Conservation (phyloP, 805 yeast species). For the Candida morakotiae region DNA sequence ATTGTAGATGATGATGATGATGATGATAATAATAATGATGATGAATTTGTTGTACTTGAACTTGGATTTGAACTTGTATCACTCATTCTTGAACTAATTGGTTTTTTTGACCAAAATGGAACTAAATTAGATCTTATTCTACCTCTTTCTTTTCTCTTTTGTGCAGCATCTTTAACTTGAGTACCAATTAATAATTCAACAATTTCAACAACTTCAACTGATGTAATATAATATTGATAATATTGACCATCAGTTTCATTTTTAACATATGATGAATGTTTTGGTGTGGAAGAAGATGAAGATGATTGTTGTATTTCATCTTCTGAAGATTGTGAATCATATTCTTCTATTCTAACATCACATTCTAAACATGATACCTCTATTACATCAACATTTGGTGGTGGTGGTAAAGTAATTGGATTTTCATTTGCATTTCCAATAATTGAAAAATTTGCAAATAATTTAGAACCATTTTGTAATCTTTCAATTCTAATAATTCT, state of each 20-base stretch:
- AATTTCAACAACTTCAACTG: conserved; percentile 63
- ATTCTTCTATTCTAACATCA: conserved; percentile 20
- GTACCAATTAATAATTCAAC: conserved; percentile 59
- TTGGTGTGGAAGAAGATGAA: conserved; percentile 3
- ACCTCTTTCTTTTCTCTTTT: conserved; percentile 61
- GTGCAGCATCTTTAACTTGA: conserved; percentile 41
- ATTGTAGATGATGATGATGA: conserved; percentile 6
- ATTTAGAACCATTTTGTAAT: conserved; percentile 43
- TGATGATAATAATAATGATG: background rate
- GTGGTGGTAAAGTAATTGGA: conserved; percentile 34
- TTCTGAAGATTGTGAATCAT: conserved; percentile 24
- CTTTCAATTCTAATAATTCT: conserved; percentile 58
- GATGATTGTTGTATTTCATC: conserved; percentile 19
- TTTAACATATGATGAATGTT: conserved; percentile 9
- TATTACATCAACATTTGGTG: conserved; percentile 45
- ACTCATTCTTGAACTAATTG: conserved; percentile 45
- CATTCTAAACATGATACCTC: conserved; percentile 62
- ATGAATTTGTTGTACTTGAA: background rate
- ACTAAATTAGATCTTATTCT: conserved; percentile 62
- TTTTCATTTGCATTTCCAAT: conserved; percentile 49
- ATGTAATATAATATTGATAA: conserved; percentile 50
- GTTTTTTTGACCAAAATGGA: conserved; percentile 63
- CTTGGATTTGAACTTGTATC: conserved; percentile 12
- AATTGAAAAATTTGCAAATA: conserved; percentile 47
- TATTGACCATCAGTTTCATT: conserved; percentile 21